These are phyloP conservation scores for Protomyces gravidus DNA, from an alignment of 1,139 yeast genomes.

Conservation along the genomic window DNA sequence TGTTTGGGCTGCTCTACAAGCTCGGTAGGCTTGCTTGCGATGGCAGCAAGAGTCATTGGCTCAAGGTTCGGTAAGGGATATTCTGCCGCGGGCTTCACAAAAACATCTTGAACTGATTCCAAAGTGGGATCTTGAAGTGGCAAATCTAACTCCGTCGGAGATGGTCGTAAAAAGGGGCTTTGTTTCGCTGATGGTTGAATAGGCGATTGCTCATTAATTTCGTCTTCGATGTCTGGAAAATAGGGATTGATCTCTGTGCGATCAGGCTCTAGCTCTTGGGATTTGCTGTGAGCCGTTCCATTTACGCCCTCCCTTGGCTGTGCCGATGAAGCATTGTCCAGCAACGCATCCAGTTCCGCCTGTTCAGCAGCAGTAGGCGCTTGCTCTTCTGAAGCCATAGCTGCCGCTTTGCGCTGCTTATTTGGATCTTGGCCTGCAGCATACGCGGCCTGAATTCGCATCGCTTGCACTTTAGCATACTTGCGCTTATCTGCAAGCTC, in stretches of 20 bases:
- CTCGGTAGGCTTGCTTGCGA: too few species aligned
- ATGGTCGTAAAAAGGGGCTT: constrained; percentile 23
- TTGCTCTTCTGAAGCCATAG: constrained; percentile 37
- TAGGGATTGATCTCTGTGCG: not conserved
- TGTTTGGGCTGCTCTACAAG: constrained; percentile 49
- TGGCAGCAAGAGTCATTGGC: too few species aligned
- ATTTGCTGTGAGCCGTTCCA: not conserved
- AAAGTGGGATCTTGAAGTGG: constrained; percentile 33
- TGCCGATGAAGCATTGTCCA: not conserved
- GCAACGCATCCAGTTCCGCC: constrained; percentile 37
- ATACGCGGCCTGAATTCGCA: constrained; percentile 50
- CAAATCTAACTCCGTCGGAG: constrained; percentile 21
- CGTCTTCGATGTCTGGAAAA: constrained; percentile 27
- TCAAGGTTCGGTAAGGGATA: too few species aligned
- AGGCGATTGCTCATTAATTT: too few species aligned
- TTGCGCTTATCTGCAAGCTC: constrained; percentile 44
- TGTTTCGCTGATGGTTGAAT: constrained; percentile 16
- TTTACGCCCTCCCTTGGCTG: not conserved
- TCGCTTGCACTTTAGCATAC: constrained; percentile 57
- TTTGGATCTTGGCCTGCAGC: constrained; percentile 54
- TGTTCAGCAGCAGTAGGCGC: constrained; percentile 37
- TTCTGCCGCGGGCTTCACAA: constrained; percentile 33
- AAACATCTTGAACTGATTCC: too few species aligned
- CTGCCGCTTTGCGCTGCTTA: constrained; percentile 37
- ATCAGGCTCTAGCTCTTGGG: not conserved